A percentile compares a stretch with the other conserved stretches of the same genome.
Evolutionary conservation across 495 filamentous ascomycete genomes (phyloP).

Genomic region (Sabuloglossum arenarium): DNA sequence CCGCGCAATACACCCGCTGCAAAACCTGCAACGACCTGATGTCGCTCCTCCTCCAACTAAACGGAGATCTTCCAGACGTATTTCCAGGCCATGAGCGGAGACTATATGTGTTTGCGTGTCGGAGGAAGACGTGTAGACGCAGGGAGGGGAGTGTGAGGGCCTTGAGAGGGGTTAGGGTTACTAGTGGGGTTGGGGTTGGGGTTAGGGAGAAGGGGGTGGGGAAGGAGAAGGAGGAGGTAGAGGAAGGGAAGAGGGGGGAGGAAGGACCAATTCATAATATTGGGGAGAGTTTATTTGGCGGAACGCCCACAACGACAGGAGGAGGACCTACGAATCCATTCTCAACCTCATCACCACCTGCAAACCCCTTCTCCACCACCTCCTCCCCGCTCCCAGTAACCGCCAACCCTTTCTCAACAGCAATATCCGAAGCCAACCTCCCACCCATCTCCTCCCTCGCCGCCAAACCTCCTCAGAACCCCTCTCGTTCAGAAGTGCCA

Average conservation of each 20-base stretch:
- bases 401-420: conserved; percentile 18
- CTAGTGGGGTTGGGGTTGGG: conserved; percentile 19
- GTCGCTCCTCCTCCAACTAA: conserved; percentile 70
- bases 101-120: conserved; percentile 68
- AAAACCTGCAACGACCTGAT: conserved; percentile 72
- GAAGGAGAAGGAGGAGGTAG: conserved; percentile 4
- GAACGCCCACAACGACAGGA: conserved; percentile 2
- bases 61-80: conserved; percentile 70
- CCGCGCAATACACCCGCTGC: conserved; percentile 63
- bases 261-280: conserved; percentile 5
- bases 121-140: conserved; percentile 55
- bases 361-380: conserved; percentile 27
- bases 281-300: conserved; percentile 33
- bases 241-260: conserved; percentile 2
- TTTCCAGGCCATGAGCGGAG: conserved; percentile 74
- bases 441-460: conserved; percentile 12
- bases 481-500: conserved; percentile 3
- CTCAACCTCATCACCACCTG: conserved; percentile 17
- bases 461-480: conserved; percentile 12
- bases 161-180: conserved; percentile 38
- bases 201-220: conserved; percentile 13
- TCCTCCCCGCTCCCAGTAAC: conserved; percentile 16
- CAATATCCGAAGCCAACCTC: conserved; percentile 1
- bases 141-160: conserved; percentile 63
- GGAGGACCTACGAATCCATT: conserved; percentile 24